Percentiles rank a stretch among this genome's conserved stretches.
These are phyloP conservation scores for Phalaenopsis aphrodite DNA, from an alignment of 106 monocot species.

Conservation along the genomic window DNA sequence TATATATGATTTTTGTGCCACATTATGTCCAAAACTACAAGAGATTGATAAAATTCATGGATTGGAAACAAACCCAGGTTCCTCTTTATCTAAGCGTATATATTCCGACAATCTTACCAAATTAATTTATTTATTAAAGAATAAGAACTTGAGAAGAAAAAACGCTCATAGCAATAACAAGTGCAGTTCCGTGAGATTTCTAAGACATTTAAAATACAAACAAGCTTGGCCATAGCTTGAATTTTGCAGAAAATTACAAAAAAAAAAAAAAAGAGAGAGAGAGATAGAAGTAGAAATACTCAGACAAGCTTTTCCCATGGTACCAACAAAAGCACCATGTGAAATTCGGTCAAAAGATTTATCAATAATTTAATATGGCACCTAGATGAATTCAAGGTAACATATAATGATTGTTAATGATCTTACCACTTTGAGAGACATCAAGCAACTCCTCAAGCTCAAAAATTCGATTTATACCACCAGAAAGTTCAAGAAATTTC, in stretches of 20 bases:
- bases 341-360: neutral
- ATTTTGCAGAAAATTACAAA: neutral
- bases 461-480: conserved; percentile 91
- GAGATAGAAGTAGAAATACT: neutral
- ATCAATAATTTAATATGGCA: neutral
- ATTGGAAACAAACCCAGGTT: too few relatives aligned
- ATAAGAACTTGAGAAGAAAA: neutral
- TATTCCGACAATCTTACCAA: too few relatives aligned
- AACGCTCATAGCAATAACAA: neutral
- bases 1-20: too few relatives aligned
- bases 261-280: too few relatives aligned
- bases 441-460: conserved; percentile 94
- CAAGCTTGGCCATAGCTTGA: neutral
- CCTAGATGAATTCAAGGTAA: neutral
- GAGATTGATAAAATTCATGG: too few relatives aligned
- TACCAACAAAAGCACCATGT: neutral
- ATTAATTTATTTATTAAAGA: neutral
- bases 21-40: too few relatives aligned
- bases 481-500: conserved; percentile 88
- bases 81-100: too few relatives aligned
- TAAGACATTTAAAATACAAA: neutral
- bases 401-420: neutral
- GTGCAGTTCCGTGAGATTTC: neutral
- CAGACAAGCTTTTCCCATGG: neutral
- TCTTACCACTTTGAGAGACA: conserved; percentile 69